A percentile compares a stretch with the other conserved stretches of the same genome.
Evolutionary conservation across 352 stramenopile genomes (phyloP).

Genomic region (Stephanocyclus meneghinianus): DNA sequence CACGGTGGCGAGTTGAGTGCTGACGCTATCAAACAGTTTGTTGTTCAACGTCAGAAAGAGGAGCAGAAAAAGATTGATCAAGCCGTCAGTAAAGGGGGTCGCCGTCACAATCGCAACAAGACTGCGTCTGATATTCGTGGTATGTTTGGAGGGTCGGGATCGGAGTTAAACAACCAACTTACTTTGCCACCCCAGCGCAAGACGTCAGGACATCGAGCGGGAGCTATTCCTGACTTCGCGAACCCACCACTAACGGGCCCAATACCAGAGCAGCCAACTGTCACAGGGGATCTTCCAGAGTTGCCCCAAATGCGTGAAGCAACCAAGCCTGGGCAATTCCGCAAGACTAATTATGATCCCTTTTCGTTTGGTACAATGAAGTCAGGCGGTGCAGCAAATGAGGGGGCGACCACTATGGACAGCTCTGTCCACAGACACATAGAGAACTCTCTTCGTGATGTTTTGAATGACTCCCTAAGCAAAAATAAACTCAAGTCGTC

Average conservation of each 20-base stretch:
- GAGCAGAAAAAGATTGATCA: slow-evolving; percentile 53
- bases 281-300: slow-evolving; percentile 30
- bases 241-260: slow-evolving; percentile 8
- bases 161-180: slow-evolving; percentile 31
- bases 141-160: slow-evolving; percentile 51
- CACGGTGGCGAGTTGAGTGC: slow-evolving; percentile 53
- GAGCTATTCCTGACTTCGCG: slow-evolving; percentile 42
- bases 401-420: slow-evolving; percentile 2
- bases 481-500: neutral
- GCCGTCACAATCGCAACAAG: slow-evolving; percentile 56
- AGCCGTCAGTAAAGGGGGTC: slow-evolving; percentile 38
- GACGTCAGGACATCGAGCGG: neutral
- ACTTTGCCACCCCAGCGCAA: slow-evolving; percentile 10
- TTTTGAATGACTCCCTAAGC: neutral
- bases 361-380: slow-evolving; percentile 38
- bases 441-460: neutral
- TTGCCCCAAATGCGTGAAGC: slow-evolving; percentile 35
- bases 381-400: neutral
- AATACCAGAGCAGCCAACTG: slow-evolving; percentile 6
- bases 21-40: slow-evolving; percentile 63
- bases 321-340: slow-evolving; percentile 53
- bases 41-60: slow-evolving; percentile 43
- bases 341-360: slow-evolving; percentile 54
- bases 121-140: slow-evolving; percentile 72
- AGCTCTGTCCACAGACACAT: slow-evolving; percentile 30